phyloP scores from a whole-genome alignment of 2,329 filamentous ascomycete species.

The Pseudogymnoascus sp. region DNA sequence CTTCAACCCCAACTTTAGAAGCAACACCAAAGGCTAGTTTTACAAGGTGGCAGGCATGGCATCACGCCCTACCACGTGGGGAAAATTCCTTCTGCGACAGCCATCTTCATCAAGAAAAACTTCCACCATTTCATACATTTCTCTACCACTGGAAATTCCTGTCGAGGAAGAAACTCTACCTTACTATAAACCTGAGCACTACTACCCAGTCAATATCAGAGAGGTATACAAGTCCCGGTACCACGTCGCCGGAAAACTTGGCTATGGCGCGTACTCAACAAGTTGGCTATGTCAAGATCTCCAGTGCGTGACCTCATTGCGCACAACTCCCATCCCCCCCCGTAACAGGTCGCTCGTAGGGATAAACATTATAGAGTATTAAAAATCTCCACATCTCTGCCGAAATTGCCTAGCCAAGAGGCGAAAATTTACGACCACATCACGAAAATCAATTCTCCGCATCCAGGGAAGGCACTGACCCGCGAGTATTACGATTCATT shows the following conservation, averaged over 20 bases:
- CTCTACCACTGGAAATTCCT: neutral
- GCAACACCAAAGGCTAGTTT: neutral
- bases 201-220: slow-evolving; percentile 18
- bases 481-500: slow-evolving; percentile 30
- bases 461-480: slow-evolving; percentile 28
- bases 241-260: slow-evolving; percentile 18
- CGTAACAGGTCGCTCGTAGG: slow-evolving; percentile 15
- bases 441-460: slow-evolving; percentile 19
- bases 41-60: neutral
- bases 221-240: slow-evolving; percentile 16
- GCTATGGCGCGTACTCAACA: slow-evolving; percentile 19
- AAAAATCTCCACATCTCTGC: slow-evolving; percentile 12
- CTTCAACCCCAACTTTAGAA: neutral
- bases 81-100: neutral
- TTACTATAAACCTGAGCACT: neutral
- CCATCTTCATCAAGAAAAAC: neutral
- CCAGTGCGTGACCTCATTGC: slow-evolving; percentile 16
- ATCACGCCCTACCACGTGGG: neutral
- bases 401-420: slow-evolving; percentile 17
- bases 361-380: slow-evolving; percentile 15
- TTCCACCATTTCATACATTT: neutral
- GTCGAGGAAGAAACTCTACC: neutral
- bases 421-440: slow-evolving; percentile 27
- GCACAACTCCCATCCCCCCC: slow-evolving; percentile 13
- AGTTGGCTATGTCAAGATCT: slow-evolving; percentile 18